phyloP scores from a whole-genome alignment of 1,139 yeast species.

The Pichia norvegensis region DNA sequence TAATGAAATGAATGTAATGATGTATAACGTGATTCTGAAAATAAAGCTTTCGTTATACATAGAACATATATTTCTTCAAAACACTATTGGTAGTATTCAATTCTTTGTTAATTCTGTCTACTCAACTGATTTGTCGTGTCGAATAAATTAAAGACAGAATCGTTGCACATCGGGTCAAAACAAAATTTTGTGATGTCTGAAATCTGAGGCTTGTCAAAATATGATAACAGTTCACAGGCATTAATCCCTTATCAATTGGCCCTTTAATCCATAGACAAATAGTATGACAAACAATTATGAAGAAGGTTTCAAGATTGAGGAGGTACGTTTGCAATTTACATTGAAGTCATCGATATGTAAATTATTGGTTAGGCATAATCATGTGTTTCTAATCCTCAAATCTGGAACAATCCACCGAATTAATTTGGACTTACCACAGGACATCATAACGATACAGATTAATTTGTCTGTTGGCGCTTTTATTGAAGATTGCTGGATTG shows the following conservation, averaged over 20 bases:
- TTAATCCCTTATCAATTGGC: too few species aligned
- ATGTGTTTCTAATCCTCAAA: constrained; percentile 39
- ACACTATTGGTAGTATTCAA: too few species aligned
- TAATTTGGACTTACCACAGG: constrained; percentile 47
- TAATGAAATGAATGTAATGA: too few species aligned
- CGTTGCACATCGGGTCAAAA: too few species aligned
- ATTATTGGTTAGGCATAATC: constrained; percentile 41
- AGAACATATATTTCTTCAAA: not conserved
- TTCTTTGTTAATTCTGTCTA: too few species aligned
- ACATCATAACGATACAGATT: constrained; percentile 33
- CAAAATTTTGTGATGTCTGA: too few species aligned
- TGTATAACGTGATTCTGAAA: not conserved
- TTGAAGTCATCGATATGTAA: constrained; percentile 34
- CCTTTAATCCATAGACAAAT: not conserved
- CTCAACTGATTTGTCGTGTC: too few species aligned
- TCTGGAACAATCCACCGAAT: constrained; percentile 42
- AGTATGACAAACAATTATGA: not conserved
- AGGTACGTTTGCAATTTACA: constrained; percentile 50
- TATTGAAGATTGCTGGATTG: constrained; percentile 37
- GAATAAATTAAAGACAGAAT: too few species aligned
- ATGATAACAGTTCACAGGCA: too few species aligned
- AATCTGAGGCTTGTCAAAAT: too few species aligned
- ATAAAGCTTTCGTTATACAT: not conserved
- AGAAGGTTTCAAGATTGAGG: constrained; percentile 27
- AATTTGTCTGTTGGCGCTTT: constrained; percentile 22